Conservation (phyloP, 192 early-diverging fungal species). For the Chytriomyces hyalinus region DNA sequence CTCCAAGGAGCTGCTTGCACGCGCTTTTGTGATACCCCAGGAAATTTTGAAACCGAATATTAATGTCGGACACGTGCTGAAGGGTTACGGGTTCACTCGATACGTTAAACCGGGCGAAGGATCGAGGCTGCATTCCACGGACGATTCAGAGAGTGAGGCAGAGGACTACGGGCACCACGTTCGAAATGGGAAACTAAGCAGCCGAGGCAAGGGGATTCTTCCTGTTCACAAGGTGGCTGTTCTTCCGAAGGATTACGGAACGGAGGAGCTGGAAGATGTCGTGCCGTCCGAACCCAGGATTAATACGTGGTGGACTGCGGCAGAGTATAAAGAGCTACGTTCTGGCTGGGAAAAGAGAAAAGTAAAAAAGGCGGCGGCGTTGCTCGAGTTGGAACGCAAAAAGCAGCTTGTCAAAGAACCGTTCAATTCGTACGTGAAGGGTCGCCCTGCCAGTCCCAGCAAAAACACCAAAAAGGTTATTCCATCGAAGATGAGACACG, state of each 20-base stretch:
- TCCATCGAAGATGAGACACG: not conserved
- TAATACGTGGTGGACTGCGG: slow-evolving; percentile 20
- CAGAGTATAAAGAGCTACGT: slow-evolving; percentile 14
- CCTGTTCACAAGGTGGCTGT: slow-evolving; percentile 34
- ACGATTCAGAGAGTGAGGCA: not conserved
- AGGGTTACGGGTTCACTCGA: not conserved
- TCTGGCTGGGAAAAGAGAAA: slow-evolving; percentile 15
- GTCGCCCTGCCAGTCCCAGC: slow-evolving; percentile 1
- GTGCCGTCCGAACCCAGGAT: not conserved
- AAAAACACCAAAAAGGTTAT: slow-evolving; percentile 15
- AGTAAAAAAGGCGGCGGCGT: not conserved
- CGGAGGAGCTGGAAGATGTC: slow-evolving; percentile 8
- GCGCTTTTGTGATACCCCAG: slow-evolving; percentile 3
- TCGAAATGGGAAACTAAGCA: not conserved
- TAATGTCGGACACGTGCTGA: slow-evolving; percentile 6
- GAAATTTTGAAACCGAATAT: slow-evolving; percentile 18
- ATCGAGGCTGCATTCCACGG: not conserved
- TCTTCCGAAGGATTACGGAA: slow-evolving; percentile 11
- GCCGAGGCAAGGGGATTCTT: slow-evolving; percentile 20
- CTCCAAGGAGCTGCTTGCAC: slow-evolving; percentile 1
- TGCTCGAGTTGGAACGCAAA: not conserved
- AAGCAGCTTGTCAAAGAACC: slow-evolving; percentile 10
- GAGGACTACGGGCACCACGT: no score
- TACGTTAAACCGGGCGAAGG: not conserved
- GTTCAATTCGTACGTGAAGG: slow-evolving; percentile 22